Conservation (phyloP, 2,329 filamentous ascomycete genomes). For the Pyricularia grisea region DNA sequence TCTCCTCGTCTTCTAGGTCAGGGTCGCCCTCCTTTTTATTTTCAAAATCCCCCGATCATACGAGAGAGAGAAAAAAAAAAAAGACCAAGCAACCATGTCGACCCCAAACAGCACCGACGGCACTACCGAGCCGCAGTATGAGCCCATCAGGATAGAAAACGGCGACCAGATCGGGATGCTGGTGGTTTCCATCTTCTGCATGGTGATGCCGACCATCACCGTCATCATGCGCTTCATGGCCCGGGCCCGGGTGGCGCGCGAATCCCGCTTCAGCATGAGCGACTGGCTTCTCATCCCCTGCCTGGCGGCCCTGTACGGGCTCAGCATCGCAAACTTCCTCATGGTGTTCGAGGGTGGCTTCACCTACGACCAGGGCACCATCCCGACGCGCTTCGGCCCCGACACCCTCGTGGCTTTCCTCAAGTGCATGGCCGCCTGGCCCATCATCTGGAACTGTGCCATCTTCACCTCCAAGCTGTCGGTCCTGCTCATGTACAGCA, state of each 20-base stretch:
- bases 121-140: not conserved
- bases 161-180: not conserved
- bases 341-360: conserved; percentile 5
- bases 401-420: conserved; percentile 2
- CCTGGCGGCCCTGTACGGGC: not conserved
- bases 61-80: not conserved
- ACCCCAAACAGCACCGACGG: not conserved
- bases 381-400: conserved; percentile 2
- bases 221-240: not conserved
- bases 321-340: conserved; percentile 4
- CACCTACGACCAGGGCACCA: conserved; percentile 1
- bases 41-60: too few species aligned
- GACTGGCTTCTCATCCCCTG: not conserved
- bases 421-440: conserved; percentile 5
- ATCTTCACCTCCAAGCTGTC: conserved; percentile 1
- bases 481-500: conserved; percentile 3
- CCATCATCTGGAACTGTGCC: conserved; percentile 5
- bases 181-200: not conserved
- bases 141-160: not conserved
- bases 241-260: not conserved
- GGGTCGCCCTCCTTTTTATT: too few species aligned
- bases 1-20: not conserved
- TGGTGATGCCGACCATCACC: not conserved
- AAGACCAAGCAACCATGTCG: not conserved
- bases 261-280: not conserved